Conservation (phyloP, 225 moss, liverwort and hornwort species). For the Marchantia polymorpha region DNA sequence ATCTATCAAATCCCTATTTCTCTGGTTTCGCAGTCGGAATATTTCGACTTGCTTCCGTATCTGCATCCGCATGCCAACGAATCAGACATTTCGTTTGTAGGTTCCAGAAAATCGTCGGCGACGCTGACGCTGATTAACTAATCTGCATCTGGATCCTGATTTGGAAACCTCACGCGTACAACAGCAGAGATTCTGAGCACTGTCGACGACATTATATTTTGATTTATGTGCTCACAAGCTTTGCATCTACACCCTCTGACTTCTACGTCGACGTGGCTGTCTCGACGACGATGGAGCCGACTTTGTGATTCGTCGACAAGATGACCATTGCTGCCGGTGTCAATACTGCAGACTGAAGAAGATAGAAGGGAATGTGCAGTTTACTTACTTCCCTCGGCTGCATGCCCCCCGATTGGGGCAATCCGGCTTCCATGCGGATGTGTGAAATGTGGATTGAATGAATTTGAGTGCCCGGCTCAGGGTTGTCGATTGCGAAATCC, state of each 20-base stretch:
- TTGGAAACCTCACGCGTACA: neutral
- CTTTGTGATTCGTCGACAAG: no score
- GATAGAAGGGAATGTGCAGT: neutral
- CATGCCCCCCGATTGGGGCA: no score
- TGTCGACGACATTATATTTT: no score
- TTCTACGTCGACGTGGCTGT: no score
- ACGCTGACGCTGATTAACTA: neutral
- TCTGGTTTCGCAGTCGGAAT: neutral
- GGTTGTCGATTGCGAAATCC: neutral
- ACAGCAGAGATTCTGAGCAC: neutral
- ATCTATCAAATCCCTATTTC: neutral
- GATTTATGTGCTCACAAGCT: no score
- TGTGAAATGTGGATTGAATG: neutral
- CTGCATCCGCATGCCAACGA: neutral
- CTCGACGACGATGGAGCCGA: no score
- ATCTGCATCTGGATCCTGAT: neutral
- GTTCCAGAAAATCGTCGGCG: neutral
- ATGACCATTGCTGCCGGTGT: neutral
- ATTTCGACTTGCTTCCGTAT: neutral
- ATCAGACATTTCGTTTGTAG: neutral
- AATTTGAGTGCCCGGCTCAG: neutral
- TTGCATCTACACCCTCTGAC: no score
- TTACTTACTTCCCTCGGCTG: neutral
- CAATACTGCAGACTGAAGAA: neutral
- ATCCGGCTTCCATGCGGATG: neutral